Evolutionary conservation across 345 rosid genomes (phyloP).

Genomic region (Brassica nigra): DNA sequence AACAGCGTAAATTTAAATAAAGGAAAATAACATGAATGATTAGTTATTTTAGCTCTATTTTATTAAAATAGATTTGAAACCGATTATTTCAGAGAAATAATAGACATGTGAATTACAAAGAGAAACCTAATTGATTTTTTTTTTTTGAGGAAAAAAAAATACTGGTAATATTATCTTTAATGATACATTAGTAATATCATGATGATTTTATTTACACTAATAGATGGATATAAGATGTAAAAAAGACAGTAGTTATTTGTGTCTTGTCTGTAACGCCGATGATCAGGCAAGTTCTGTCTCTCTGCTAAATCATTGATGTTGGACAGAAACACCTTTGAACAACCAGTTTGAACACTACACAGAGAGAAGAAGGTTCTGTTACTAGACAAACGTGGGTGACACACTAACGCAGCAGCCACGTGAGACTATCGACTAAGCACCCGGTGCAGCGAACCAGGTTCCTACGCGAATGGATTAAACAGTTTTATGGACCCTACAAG

Average conservation of each 20-base stretch:
- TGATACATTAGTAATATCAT: no score
- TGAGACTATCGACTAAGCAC: constrained; percentile 31
- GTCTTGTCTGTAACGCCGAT: constrained; percentile 21
- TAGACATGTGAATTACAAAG: no score
- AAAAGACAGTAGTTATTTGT: constrained; percentile 36
- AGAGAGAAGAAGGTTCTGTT: constrained; percentile 41
- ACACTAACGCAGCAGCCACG: constrained; percentile 35
- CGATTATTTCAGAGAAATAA: background rate
- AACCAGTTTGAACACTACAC: constrained; percentile 37
- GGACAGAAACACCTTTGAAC: constrained; percentile 35
- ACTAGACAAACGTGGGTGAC: constrained; percentile 35
- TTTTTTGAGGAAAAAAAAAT: no score
- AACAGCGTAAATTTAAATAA: background rate
- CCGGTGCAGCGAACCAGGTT: constrained; percentile 32
- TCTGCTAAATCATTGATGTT: constrained; percentile 22
- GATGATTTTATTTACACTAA: no score
- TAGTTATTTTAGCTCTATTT: background rate
- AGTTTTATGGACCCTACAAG: constrained; percentile 30
- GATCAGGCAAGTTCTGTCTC: constrained; percentile 40
- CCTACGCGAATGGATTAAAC: constrained; percentile 12
- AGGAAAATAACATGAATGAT: background rate
- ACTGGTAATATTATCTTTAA: no score
- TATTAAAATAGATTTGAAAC: background rate
- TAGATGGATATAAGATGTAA: background rate
- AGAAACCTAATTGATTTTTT: no score